Evolutionary conservation across 2,329 filamentous ascomycete species (phyloP).

Genomic region (Pyrenophora tritici-repentis): DNA sequence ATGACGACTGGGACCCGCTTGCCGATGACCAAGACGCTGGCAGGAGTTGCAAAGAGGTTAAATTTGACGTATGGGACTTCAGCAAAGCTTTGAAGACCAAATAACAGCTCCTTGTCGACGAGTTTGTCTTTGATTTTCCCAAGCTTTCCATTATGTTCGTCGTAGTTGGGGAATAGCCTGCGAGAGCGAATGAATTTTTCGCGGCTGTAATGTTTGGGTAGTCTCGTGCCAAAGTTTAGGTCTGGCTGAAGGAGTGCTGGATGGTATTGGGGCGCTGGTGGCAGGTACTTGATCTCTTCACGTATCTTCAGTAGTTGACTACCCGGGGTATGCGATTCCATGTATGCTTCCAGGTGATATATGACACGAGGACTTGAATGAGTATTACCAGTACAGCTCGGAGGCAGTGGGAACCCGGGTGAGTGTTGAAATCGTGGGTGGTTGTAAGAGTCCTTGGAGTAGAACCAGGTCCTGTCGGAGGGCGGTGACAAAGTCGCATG

Average conservation of each 20-base stretch:
- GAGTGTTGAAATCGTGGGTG: constrained; percentile 34
- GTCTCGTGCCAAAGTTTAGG: constrained; percentile 15
- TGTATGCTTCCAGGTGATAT: constrained; percentile 24
- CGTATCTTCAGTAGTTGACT: constrained; percentile 8
- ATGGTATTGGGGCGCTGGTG: constrained; percentile 22
- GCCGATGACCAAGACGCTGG: constrained; percentile 27
- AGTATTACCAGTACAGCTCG: constrained; percentile 13
- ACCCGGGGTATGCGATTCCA: constrained; percentile 8
- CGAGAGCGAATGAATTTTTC: constrained; percentile 32
- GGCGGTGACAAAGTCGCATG: constrained; percentile 21
- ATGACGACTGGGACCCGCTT: constrained; percentile 21
- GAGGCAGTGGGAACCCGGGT: constrained; percentile 26
- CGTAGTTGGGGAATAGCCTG: constrained; percentile 27
- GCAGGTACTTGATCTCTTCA: constrained; percentile 17
- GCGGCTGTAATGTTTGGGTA: constrained; percentile 24
- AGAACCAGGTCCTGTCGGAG: constrained; percentile 16
- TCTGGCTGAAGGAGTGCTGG: constrained; percentile 22
- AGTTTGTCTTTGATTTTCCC: constrained; percentile 28
- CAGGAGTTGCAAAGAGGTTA: constrained; percentile 27
- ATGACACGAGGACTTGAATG: constrained; percentile 15
- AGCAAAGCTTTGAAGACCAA: constrained; percentile 22
- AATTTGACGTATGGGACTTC: constrained; percentile 32
- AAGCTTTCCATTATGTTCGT: constrained; percentile 22
- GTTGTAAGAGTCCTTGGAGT: constrained; percentile 24
- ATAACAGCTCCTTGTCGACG: constrained; percentile 29